Conservation (phyloP, 1,139 yeast genomes). For the Geotrichum aggregatum region DNA sequence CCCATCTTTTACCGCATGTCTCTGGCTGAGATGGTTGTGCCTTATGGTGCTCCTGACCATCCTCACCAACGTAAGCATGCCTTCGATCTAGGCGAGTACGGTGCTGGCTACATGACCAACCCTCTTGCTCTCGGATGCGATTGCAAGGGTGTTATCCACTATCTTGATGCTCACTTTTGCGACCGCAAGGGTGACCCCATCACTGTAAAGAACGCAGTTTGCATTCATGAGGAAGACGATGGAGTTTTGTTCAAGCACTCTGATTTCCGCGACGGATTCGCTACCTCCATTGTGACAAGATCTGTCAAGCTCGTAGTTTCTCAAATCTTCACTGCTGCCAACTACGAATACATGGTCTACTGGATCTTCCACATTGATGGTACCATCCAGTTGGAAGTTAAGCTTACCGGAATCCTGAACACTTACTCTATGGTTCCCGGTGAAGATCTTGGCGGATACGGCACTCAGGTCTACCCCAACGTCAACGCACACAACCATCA, state of each 20-base stretch:
- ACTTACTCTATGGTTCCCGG: constrained; percentile 60
- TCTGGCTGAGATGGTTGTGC: constrained; percentile 78
- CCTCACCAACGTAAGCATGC: constrained; percentile 85
- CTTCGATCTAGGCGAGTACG: constrained; percentile 80
- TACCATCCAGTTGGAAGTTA: constrained; percentile 69
- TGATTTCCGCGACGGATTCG: constrained; percentile 75
- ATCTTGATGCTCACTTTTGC: constrained; percentile 69
- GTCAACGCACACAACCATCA: constrained; percentile 84
- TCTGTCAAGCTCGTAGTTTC: constrained; percentile 69
- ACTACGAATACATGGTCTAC: constrained; percentile 78
- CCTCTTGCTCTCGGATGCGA: constrained; percentile 76
- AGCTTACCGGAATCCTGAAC: constrained; percentile 73
- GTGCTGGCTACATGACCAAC: constrained; percentile 82
- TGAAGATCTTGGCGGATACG: constrained; percentile 70
- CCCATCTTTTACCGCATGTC: constrained; percentile 76
- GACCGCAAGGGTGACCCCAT: constrained; percentile 64
- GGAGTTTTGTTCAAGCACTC: constrained; percentile 76
- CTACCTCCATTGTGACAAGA: constrained; percentile 69
- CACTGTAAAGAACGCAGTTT: constrained; percentile 69
- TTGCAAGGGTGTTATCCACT: constrained; percentile 79
- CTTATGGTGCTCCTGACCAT: constrained; percentile 73
- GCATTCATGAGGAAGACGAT: constrained; percentile 83
- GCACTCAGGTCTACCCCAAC: constrained; percentile 73
- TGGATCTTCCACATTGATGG: constrained; percentile 84
- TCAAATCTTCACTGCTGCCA: constrained; percentile 80